Base-by-base conservation (phyloP, 1,284 basidiomycete species). In the Phellopilus nigrolimitatus region DNA sequence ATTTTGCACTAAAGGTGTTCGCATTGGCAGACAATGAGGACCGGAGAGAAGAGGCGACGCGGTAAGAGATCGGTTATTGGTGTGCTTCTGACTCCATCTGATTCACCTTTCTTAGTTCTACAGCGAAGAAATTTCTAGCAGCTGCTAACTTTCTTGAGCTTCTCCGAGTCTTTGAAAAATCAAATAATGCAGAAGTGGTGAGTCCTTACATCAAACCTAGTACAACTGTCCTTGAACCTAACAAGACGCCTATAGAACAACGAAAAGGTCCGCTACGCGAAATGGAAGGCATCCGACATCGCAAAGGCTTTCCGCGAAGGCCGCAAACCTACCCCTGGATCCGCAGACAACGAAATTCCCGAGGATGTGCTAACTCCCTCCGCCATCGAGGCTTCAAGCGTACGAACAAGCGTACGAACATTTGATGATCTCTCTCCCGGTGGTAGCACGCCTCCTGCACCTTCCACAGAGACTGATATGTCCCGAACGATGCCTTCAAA, bases 241-340 rank as follows among this genome's bases (percentile, higher is more conserved):
- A 28, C 42, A 33, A 21, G 13, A 37, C 19, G 13, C 24, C 36
- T 13, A 17, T 54, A 91, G 87, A 77, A 78, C 53, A 76, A 78
- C 54, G 84, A 84, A 56, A 95, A 93, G 68, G 79, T 91, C 47
- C 83, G 80, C 49, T 95, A 95, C 66, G 78, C 91, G 5, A 94
- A 94, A 68, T 95, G 92, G 92, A 94, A 93, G 65, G 92, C 92
- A 27, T 81, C 85, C 4, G 90, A 94, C 58, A 92, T 95, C 36
- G 79, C 85, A 15, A 94, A 89, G 65, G 90, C 92, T 1, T 79
- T 91, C 62, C 81, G 91, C n/a, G 91, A 94, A 65, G 91, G 90
- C 9, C 78, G 84, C 22, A 79, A 76, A 55, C 89, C 90, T 39
- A 70, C 72, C 1, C 77, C 88, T 1, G 87, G 82, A 9, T 78